Evolutionary conservation across 2,329 filamentous ascomycete genomes (phyloP), one percentile per base, ranked within the genome.

Genomic region (Penicillium janthinellum): DNA sequence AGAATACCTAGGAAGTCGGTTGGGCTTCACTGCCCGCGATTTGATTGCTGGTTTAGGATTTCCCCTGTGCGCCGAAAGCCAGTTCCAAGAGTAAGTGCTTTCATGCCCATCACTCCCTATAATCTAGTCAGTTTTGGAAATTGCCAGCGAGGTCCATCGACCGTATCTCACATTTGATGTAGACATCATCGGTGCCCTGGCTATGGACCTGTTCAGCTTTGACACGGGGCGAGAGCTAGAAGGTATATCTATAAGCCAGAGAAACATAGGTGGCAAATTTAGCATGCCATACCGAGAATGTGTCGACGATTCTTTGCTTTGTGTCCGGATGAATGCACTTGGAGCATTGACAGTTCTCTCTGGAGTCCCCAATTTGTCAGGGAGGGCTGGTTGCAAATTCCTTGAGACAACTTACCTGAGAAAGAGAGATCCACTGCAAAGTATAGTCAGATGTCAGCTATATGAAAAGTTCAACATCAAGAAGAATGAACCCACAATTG

Each of bases 311-410:
- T 28, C 88, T 80, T 74, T 93, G 90, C 73, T 82, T 86, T 4
- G 90, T 93, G 61, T 87, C 84, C 58, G 84, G 84, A 73, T 92
- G 88, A 25, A 90, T 81, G 70, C 90, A 92, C 60, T 78, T 73
- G 1, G 74, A 67, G 70, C 90, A 93, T 59, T 86, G 88, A 70
- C 90, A 93, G 69, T 91, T 89, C 67, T 92, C 90, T 63, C 89
- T 88, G 25, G 17, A 12, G 20, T 31, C 5, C 14, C 15, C 20
- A 28, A 50, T 35, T 22, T 20, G 37, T 57, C 49, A 58, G 42
- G 15, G n/a, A 47, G 20, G 31, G 50, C n/a, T 25, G 8, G 8
- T 1, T 45, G 17, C 15, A n/a, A 14, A 15, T 10, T 28, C 6
- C 37, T n/a, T 34, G n/a, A 8, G 1, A 22, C 53, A 10, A 60